Conservation (phyloP, 106 monocot species). For the Platanthera zijinensis region DNA sequence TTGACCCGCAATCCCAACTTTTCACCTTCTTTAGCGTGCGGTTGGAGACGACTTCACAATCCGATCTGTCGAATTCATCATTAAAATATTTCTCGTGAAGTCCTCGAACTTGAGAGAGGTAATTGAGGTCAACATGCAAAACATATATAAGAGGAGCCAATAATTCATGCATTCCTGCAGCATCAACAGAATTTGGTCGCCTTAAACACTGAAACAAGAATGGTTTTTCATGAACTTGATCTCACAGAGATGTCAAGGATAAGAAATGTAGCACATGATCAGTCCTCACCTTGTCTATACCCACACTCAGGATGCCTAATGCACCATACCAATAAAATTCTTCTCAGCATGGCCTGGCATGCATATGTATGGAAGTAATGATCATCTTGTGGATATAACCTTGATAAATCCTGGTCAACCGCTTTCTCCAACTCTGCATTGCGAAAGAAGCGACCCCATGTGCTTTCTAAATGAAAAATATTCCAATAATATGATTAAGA, state of each 20-base stretch:
- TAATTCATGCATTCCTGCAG: constrained; percentile 91
- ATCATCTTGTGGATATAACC: constrained; percentile 76
- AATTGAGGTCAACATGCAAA: constrained; percentile 68
- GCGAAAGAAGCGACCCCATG: constrained; percentile 72
- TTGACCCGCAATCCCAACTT: constrained; percentile 21
- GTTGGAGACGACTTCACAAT: constrained; percentile 34
- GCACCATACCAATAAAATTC: constrained; percentile 76
- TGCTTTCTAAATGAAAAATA: constrained; percentile 46
- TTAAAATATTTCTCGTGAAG: constrained; percentile 59
- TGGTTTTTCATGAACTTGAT: background rate
- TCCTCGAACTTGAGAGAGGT: constrained; percentile 47
- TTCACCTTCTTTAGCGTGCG: constrained; percentile 25
- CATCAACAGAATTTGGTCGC: background rate
- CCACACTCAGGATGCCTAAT: constrained; percentile 76
- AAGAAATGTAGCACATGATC: background rate
- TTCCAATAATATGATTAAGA: background rate
- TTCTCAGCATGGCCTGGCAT: constrained; percentile 78
- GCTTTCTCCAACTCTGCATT: constrained; percentile 85
- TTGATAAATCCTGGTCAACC: constrained; percentile 81
- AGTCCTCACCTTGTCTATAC: constrained; percentile 67
- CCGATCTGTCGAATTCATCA: constrained; percentile 64
- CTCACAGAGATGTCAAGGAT: background rate
- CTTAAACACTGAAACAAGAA: background rate
- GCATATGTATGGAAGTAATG: constrained; percentile 62
- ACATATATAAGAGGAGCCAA: constrained; percentile 92